phyloP scores from a whole-genome alignment of 768 basidiomycete genomes.

The Leccinellum rugosiceps region DNA sequence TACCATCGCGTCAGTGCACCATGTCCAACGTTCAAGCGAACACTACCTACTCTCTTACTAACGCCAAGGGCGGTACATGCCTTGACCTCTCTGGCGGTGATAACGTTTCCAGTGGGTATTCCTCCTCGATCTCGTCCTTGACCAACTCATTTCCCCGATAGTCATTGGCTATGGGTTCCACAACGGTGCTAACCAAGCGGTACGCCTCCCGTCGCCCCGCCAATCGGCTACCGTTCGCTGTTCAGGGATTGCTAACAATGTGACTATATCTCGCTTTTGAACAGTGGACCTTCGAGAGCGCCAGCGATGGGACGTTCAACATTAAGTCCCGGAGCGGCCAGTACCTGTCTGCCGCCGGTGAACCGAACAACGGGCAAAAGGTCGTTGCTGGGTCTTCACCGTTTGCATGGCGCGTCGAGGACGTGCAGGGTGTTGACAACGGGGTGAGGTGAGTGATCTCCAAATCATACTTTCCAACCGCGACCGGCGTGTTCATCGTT shows the following conservation, averaged over 20 bases:
- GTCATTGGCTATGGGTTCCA: conserved; percentile 49
- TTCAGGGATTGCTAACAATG: background rate
- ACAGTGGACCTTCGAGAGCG: conserved; percentile 46
- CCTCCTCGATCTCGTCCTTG: background rate
- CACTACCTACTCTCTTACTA: conserved; percentile 43
- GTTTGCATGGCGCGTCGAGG: conserved; percentile 51
- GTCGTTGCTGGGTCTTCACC: conserved; percentile 37
- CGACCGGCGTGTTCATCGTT: background rate
- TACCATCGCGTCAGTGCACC: background rate
- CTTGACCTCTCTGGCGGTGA: conserved; percentile 56
- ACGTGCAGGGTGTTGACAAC: conserved; percentile 34
- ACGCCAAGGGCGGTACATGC: conserved; percentile 49
- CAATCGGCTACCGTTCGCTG: background rate
- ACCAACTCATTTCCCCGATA: conserved; percentile 11
- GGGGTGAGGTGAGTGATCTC: conserved; percentile 41
- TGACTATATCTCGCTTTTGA: background rate
- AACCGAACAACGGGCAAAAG: conserved; percentile 34
- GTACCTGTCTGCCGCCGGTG: conserved; percentile 39
- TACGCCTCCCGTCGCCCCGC: conserved; percentile 16
- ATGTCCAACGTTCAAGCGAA: conserved; percentile 34
- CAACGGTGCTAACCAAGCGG: conserved; percentile 48
- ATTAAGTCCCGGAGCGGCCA: conserved; percentile 43
- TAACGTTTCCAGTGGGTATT: conserved; percentile 41
- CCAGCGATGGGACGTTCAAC: conserved; percentile 30
- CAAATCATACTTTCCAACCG: too few relatives aligned